A percentile compares a stretch with the other conserved stretches of the same genome.
Evolutionary conservation across 208 protist species (phyloP).

Genomic region (Acanthamoeba healyi): DNA sequence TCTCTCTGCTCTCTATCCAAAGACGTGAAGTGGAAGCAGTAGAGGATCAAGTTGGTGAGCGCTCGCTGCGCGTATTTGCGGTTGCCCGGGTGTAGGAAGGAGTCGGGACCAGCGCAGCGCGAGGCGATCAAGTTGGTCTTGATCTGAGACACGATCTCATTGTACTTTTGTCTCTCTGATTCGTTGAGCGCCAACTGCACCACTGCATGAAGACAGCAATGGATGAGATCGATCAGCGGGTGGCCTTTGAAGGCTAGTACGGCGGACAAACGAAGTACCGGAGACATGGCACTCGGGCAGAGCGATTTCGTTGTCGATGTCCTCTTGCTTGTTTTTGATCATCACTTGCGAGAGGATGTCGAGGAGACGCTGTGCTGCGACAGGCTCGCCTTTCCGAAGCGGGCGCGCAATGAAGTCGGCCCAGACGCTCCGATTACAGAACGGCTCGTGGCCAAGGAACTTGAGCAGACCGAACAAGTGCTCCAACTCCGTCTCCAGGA

Average conservation of each 20-base stretch:
- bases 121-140: conserved; percentile 71
- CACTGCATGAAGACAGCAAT: too few relatives aligned
- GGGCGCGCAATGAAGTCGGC: conserved; percentile 50
- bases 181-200: neutral
- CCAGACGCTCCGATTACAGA: neutral
- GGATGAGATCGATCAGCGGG: too few relatives aligned
- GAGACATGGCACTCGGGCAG: conserved; percentile 13
- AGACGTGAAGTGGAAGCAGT: conserved; percentile 65
- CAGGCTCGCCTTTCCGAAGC: conserved; percentile 17
- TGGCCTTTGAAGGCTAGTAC: too few relatives aligned
- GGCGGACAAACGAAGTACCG: conserved; percentile 6
- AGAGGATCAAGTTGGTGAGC: conserved; percentile 60
- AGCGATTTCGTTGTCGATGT: conserved; percentile 46
- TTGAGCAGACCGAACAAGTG: conserved; percentile 72
- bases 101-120: conserved; percentile 3
- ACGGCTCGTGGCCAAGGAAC: conserved; percentile 74
- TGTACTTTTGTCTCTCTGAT: conserved; percentile 62
- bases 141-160: conserved; percentile 70
- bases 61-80: conserved; percentile 58
- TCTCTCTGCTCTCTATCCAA: conserved; percentile 33
- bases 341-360: conserved; percentile 42
- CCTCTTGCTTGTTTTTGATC: conserved; percentile 67
- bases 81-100: conserved; percentile 46
- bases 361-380: conserved; percentile 37
- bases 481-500: conserved; percentile 53